Evolutionary conservation across 2,329 filamentous ascomycete species (phyloP), one percentile per base, ranked within the genome.

Genomic region (Tolypocladium sp.): DNA sequence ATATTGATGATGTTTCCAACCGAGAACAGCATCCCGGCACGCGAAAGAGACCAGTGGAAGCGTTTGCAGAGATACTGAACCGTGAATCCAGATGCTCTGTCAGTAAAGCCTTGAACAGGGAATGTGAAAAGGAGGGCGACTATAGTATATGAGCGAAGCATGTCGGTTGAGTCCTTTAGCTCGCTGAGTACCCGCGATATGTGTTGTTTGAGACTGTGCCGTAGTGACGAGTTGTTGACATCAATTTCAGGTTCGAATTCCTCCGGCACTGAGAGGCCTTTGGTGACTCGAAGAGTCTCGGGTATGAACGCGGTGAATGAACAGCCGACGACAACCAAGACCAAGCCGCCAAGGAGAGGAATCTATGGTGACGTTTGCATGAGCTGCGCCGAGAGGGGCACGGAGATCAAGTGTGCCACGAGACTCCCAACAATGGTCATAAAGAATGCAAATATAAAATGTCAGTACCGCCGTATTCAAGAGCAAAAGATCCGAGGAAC

Each of bases 11-110:
- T 59, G 15, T 61, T 63, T 22, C 62, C 57, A 38, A 64, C 59
- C 8, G 64, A 61, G 7, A 67, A 57, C 35, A 64, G 60, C 38
- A 62, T 63, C 12, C 65, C 63, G 12, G 63, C 60, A 8, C 64
- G 61, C 27, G 64, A 57, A 17, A 66, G 55, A 8, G 60, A 22
- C 60, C 60, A 60, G 60, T 51, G 52, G 25, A 62, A 58, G 7
- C 42, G 59, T 57, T 58, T 58, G 58, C 58, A 59, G n/a, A 62
- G n/a, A 41, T 62, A 62, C 46, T 62, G 60, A 8, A 59, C 53
- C 8, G 30, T 51, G 33, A 62, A 60, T 8, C n/a, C 30, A 22
- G 55, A 37, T 2, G 49, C 56, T 4, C 55, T 33, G 10, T 46
- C 49, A 15, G 55, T 40, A 33, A 59, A 58, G 12, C 58, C 59